These are phyloP conservation scores for Gymnopilus junonius DNA, from an alignment of 768 basidiomycete genomes.

Conservation along the genomic window DNA sequence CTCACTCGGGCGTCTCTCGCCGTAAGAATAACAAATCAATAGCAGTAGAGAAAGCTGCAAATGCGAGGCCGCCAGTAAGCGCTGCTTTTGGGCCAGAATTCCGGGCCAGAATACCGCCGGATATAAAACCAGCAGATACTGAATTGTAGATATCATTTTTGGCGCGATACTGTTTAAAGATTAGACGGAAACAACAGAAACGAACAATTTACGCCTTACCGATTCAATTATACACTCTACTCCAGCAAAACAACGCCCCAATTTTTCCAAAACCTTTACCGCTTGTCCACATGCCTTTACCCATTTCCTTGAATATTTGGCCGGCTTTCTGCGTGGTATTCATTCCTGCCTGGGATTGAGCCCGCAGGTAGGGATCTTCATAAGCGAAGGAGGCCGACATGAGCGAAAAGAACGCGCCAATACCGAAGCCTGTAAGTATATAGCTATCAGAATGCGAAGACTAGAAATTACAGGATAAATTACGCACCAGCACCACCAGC, in stretches of 20 bases:
- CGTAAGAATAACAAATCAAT: conserved; percentile 83
- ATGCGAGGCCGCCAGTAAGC: conserved; percentile 87
- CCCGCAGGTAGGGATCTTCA: conserved; percentile 86
- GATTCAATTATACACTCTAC: conserved; percentile 95
- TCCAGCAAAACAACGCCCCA: conserved; percentile 91
- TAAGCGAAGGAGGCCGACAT: conserved; percentile 97
- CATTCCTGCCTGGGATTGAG: conserved; percentile 58
- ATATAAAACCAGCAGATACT: conserved; percentile 82
- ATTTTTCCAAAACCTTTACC: conserved; percentile 96
- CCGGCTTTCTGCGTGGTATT: conserved; percentile 78
- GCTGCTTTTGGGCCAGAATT: conserved; percentile 87
- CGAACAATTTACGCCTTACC: conserved; percentile 55
- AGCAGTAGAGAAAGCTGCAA: conserved; percentile 90
- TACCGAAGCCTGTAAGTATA: conserved; percentile 71
- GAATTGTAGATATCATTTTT: conserved; percentile 96
- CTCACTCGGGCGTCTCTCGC: conserved; percentile 75
- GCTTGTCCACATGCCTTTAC: conserved; percentile 84
- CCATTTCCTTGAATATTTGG: conserved; percentile 93
- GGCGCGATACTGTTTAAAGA: conserved; percentile 77
- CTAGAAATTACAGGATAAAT: conserved; percentile 14
- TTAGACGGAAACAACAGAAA: not conserved
- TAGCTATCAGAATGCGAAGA: not conserved
- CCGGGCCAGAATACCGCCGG: conserved; percentile 88
- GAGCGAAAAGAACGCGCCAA: conserved; percentile 94
- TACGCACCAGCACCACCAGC: conserved; percentile 81